Evolutionary conservation across 495 filamentous ascomycete genomes (phyloP).

Genomic region (Penicillium canescens): DNA sequence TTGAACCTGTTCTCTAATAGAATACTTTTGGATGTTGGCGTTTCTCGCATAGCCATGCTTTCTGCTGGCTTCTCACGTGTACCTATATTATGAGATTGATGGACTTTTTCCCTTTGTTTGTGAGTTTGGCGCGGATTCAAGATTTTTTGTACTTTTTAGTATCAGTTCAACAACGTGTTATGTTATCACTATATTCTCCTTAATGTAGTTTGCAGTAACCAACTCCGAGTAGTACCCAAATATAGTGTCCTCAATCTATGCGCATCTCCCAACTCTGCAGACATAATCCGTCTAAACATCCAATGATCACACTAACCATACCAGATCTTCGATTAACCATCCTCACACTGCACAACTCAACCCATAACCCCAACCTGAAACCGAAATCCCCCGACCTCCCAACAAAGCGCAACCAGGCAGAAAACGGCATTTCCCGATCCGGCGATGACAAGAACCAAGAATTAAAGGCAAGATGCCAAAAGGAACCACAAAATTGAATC

Average conservation of each 20-base stretch:
- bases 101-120: constrained; percentile 24
- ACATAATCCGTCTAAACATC: too few relatives aligned
- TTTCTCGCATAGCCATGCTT: constrained; percentile 22
- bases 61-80: constrained; percentile 18
- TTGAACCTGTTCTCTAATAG: constrained; percentile 31
- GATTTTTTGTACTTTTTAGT: constrained; percentile 16
- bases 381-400: too few relatives aligned
- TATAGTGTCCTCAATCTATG: too few relatives aligned
- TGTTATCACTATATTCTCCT: neutral
- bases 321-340: too few relatives aligned
- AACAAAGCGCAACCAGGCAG: too few relatives aligned
- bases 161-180: constrained; percentile 3
- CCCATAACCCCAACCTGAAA: too few relatives aligned
- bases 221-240: too few relatives aligned
- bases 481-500: neutral
- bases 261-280: too few relatives aligned
- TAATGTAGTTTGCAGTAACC: too few relatives aligned
- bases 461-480: neutral
- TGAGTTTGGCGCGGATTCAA: constrained; percentile 15
- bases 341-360: too few relatives aligned
- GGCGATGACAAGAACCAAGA: neutral
- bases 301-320: too few relatives aligned
- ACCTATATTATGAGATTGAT: constrained; percentile 46
- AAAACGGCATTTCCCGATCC: constrained; percentile 6
- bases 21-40: constrained; percentile 16